Conservation (phyloP, 2,329 filamentous ascomycete genomes). For the Apiospora pterosperma region DNA sequence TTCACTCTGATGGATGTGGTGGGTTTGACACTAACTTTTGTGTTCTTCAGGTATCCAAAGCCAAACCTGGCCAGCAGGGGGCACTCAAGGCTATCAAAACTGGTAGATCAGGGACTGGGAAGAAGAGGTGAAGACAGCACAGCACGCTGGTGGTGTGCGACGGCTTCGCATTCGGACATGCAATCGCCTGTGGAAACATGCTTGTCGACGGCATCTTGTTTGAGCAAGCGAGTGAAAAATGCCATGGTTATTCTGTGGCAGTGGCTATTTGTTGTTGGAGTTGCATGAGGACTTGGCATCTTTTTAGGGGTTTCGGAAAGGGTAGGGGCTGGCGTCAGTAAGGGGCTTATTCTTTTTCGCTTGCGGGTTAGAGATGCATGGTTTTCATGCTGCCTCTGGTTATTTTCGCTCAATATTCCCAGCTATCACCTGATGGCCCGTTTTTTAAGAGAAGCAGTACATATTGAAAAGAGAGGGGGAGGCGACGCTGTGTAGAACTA, state of each 20-base stretch:
- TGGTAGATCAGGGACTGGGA: neutral
- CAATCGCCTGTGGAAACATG: neutral
- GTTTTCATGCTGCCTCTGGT: neutral
- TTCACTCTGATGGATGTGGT: neutral
- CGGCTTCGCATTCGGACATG: no score
- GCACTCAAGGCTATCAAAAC: slow-evolving; percentile 11
- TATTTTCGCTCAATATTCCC: slow-evolving; percentile 2
- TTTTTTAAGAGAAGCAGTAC: neutral
- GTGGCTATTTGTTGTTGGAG: slow-evolving; percentile 1
- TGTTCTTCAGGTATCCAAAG: slow-evolving; percentile 10
- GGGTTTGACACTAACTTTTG: neutral
- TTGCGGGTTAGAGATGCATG: neutral
- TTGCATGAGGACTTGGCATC: slow-evolving; percentile 1
- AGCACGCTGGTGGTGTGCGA: neutral
- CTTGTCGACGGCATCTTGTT: neutral
- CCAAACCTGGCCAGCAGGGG: slow-evolving; percentile 8
- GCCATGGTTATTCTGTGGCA: neutral
- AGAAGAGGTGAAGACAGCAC: neutral
- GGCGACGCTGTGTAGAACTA: neutral
- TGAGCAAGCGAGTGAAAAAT: neutral
- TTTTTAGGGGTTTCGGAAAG: neutral
- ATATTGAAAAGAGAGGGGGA: neutral
- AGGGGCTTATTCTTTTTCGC: neutral
- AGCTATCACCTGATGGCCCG: neutral
- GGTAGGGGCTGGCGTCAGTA: neutral